Evolutionary conservation across 768 basidiomycete genomes (phyloP).

Genomic region (Tylopilus balloui): DNA sequence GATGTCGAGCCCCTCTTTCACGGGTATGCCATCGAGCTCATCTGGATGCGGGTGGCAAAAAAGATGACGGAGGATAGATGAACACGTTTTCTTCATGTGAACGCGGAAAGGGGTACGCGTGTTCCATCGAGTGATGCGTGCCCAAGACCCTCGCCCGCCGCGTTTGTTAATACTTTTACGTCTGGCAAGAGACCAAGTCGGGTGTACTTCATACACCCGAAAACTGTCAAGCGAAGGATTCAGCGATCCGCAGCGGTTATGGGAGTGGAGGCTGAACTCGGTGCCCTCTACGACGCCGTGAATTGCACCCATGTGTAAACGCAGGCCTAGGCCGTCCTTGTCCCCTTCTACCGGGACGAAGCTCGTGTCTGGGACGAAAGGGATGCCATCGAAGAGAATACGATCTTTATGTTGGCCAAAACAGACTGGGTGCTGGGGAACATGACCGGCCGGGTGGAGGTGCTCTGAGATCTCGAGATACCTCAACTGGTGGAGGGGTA

Average conservation of each 20-base stretch:
- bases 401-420: slow-evolving; percentile 47
- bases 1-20: slow-evolving; percentile 42
- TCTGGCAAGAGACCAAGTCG: slow-evolving; percentile 55
- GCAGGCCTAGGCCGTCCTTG: slow-evolving; percentile 39
- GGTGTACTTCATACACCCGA: slow-evolving; percentile 48
- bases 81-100: slow-evolving; percentile 44
- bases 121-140: slow-evolving; percentile 51
- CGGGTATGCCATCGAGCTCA: slow-evolving; percentile 29
- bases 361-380: slow-evolving; percentile 48
- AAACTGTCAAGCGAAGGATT: slow-evolving; percentile 51
- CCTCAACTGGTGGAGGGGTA: slow-evolving; percentile 51
- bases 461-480: slow-evolving; percentile 46
- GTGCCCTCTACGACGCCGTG: slow-evolving; percentile 64
- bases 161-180: slow-evolving; percentile 32
- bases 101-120: slow-evolving; percentile 52
- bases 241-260: slow-evolving; percentile 55
- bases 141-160: slow-evolving; percentile 49
- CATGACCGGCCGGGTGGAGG: slow-evolving; percentile 36
- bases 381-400: slow-evolving; percentile 50
- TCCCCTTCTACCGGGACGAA: slow-evolving; percentile 44
- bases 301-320: slow-evolving; percentile 53
- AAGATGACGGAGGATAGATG: slow-evolving; percentile 46
- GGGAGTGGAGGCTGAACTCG: slow-evolving; percentile 56
- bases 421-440: slow-evolving; percentile 45
- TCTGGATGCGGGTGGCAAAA: slow-evolving; percentile 33